phyloP scores from a whole-genome alignment of 2,329 filamentous ascomycete species.

The Dactylellina drechsleri region DNA sequence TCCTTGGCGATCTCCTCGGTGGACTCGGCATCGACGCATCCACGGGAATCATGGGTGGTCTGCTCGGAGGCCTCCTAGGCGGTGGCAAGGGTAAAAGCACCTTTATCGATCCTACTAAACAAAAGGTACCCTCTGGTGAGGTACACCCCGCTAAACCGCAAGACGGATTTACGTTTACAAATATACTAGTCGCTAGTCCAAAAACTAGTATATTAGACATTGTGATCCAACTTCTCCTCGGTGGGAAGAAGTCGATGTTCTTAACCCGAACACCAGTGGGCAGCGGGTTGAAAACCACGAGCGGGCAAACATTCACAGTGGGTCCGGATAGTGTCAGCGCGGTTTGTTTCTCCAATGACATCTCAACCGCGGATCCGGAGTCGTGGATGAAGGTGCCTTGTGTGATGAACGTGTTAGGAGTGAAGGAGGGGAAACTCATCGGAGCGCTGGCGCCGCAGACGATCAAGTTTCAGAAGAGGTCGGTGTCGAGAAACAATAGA shows the following conservation, averaged over 20 bases:
- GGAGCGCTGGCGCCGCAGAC: slow-evolving; percentile 23
- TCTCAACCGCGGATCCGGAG: background rate
- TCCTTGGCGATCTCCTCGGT: slow-evolving; percentile 33
- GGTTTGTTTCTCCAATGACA: slow-evolving; percentile 36
- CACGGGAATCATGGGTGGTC: slow-evolving; percentile 28
- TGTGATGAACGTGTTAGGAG: slow-evolving; percentile 17
- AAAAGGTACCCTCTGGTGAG: slow-evolving; percentile 22
- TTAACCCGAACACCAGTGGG: slow-evolving; percentile 7
- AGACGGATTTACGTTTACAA: slow-evolving; percentile 30
- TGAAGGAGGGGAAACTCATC: slow-evolving; percentile 9
- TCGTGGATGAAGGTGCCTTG: slow-evolving; percentile 18
- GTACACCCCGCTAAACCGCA: slow-evolving; percentile 26
- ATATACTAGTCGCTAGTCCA: slow-evolving; percentile 37
- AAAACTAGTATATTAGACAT: slow-evolving; percentile 13
- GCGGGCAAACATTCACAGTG: slow-evolving; percentile 15
- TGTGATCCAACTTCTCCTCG: slow-evolving; percentile 37
- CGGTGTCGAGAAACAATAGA: background rate
- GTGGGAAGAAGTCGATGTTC: slow-evolving; percentile 37
- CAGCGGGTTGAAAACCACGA: slow-evolving; percentile 13
- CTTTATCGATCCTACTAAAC: slow-evolving; percentile 28
- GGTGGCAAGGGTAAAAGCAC: slow-evolving; percentile 5
- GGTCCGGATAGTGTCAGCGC: slow-evolving; percentile 16
- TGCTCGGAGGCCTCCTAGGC: slow-evolving; percentile 36
- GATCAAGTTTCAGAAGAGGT: background rate
- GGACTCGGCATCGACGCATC: slow-evolving; percentile 9